Evolutionary conservation across 176 grass and related monocot species (phyloP).

Genomic region (Carex myosuroides): DNA sequence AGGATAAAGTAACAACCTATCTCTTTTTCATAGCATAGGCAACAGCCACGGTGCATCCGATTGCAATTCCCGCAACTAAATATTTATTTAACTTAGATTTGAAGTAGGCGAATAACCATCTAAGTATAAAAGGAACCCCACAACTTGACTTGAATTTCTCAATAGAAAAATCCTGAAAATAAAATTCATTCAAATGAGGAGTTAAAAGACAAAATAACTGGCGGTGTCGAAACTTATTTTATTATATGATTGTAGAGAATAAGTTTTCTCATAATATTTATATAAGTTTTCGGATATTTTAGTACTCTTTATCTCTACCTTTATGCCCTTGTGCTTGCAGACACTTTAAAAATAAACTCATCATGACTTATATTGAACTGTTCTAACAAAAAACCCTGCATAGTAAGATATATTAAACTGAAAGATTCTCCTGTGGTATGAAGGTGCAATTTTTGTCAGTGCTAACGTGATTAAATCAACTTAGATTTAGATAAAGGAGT

Average conservation of each 20-base stretch:
- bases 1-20: neutral
- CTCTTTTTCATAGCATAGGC: conserved; percentile 33
- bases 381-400: conserved; percentile 62
- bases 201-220: conserved; percentile 5
- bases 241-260: neutral
- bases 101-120: conserved; percentile 35
- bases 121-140: conserved; percentile 30
- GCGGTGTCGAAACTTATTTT: neutral
- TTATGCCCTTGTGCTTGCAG: neutral
- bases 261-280: neutral
- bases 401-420: conserved; percentile 20
- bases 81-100: conserved; percentile 20
- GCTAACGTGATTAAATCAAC: conserved; percentile 12
- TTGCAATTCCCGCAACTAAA: conserved; percentile 26
- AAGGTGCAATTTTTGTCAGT: neutral
- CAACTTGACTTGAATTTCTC: conserved; percentile 52
- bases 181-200: neutral
- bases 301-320: neutral
- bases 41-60: conserved; percentile 37
- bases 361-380: conserved; percentile 37
- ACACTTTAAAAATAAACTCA: conserved; percentile 33
- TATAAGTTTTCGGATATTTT: neutral
- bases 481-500: neutral
- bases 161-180: conserved; percentile 41
- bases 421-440: neutral